Conservation (phyloP, 1,284 basidiomycete species). For the Moesziomyces antarcticus region DNA sequence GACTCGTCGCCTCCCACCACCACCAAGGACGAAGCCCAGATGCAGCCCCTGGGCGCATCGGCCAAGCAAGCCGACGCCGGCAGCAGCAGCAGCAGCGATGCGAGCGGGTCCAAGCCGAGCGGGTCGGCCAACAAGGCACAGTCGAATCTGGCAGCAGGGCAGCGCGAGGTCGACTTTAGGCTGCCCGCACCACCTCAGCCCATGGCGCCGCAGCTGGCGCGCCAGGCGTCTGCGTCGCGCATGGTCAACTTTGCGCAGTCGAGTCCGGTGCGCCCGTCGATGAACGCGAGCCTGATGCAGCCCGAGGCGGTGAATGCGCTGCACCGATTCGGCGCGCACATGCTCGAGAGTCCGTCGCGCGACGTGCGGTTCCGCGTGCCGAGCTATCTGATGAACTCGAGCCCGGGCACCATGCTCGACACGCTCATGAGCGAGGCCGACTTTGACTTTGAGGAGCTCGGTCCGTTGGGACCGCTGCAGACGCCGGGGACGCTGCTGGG, state of each 20-base stretch:
- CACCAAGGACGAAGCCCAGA: constrained; percentile 7
- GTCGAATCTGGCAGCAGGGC: background rate
- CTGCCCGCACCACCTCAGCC: constrained; percentile 3
- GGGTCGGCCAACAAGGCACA: too few relatives aligned
- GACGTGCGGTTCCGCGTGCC: constrained; percentile 55
- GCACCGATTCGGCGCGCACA: constrained; percentile 11
- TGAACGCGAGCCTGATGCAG: constrained; percentile 36
- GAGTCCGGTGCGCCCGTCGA: constrained; percentile 44
- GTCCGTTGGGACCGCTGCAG: constrained; percentile 30
- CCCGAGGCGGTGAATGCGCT: constrained; percentile 22
- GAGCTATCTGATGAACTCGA: constrained; percentile 59
- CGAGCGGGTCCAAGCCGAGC: background rate
- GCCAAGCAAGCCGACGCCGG: constrained; percentile 9
- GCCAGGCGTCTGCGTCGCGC: constrained; percentile 11
- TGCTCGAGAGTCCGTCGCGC: constrained; percentile 39
- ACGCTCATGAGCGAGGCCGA: constrained; percentile 61
- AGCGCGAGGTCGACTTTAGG: constrained; percentile 12
- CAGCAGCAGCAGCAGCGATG: constrained; percentile 6
- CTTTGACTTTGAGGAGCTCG: constrained; percentile 56
- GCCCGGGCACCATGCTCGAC: constrained; percentile 61
- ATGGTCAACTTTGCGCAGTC: constrained; percentile 49
- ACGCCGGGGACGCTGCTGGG: constrained; percentile 41
- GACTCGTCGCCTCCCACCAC: constrained; percentile 13
- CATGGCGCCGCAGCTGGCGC: constrained; percentile 11
- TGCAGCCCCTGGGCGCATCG: background rate